Percentiles rank a stretch among this genome's conserved stretches.
Conservation (phyloP, 1,284 basidiomycete genomes). For the Malassezia globosa region DNA sequence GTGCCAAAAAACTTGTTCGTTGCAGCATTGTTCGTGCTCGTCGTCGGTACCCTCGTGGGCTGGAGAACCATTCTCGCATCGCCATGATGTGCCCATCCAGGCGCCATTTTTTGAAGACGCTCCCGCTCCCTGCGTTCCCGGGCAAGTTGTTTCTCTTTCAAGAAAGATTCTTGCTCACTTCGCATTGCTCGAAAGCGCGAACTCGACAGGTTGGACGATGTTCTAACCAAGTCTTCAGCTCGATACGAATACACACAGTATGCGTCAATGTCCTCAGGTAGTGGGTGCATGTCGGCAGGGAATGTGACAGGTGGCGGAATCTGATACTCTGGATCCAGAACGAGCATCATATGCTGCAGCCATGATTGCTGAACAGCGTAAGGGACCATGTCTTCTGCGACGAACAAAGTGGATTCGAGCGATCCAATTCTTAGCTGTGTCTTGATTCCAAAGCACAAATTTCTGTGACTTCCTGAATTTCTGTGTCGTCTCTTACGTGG, state of each 20-base stretch:
- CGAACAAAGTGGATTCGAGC: no score
- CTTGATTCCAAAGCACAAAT: no score
- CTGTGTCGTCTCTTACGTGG: no score
- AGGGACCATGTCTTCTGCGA: not conserved
- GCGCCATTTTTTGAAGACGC: constrained; percentile 5
- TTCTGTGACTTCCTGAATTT: no score
- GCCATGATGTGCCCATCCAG: constrained; percentile 7
- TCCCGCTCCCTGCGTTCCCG: not conserved
- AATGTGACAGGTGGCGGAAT: not conserved
- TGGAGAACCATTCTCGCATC: no score
- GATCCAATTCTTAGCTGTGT: no score
- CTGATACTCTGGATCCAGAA: constrained; percentile 9
- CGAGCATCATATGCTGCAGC: not conserved
- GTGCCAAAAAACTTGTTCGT: no score
- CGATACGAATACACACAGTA: constrained; percentile 14
- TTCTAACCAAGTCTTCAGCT: constrained; percentile 6
- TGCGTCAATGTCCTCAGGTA: constrained; percentile 10
- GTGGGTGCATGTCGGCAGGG: constrained; percentile 6
- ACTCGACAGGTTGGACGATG: not conserved
- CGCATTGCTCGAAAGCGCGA: not conserved
- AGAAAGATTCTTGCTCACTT: constrained; percentile 1
- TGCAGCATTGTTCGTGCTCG: not conserved
- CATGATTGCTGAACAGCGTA: constrained; percentile 1
- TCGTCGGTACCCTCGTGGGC: not conserved
- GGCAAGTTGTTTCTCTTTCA: not conserved